Evolutionary conservation across 108 stramenopile species (phyloP), one percentile per base, ranked within the genome.

Genomic region (Fistulifera pelliculosa): DNA sequence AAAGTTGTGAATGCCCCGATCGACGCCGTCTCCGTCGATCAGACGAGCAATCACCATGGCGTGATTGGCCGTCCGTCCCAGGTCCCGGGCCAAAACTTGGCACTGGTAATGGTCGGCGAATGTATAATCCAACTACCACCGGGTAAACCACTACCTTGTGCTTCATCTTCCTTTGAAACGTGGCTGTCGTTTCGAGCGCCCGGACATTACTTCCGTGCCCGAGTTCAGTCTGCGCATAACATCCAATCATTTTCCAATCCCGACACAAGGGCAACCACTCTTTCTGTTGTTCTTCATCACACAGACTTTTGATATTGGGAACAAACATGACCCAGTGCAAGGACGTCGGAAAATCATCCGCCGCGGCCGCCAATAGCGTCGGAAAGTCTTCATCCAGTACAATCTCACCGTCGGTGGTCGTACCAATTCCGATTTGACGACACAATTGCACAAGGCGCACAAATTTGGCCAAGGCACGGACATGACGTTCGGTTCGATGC

Each of bases 11-110:
- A 95, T 84, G 18, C 97, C 97, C 19, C 71, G 74, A 64, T 76
- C 73, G 21, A 65, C 62, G 15, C 89, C 91, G 7, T 79, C 49
- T 0, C 87, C 93, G 62, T 95, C 90, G 50, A 98, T 88, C 22
- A 96, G 70, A 23, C 81, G 93, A 11, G 98, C 98, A 66, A 95
- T 96, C 16, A 98, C 95, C 85, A 96, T 94, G 52, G 95, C 95
- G 58, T 96, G 93, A 61, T 98, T 63, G 41, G 93, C 95, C 4
- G 93, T 95, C 22, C 78, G 75, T 1, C 96, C 98, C 52, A 96
- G 1, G 91, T 93, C 5, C 95, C 95, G 26, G 95, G 96, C 98
- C 98, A 98, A 70, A 94, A 94, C 48, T 96, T 96, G 31, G 70
- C 57, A 52, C 81, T 81, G 2, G 95, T 94, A 42, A 95, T 47